These are phyloP conservation scores for Thermomucor indicae-seudaticae DNA, from an alignment of 371 early-diverging fungal genomes.

Conservation along the genomic window DNA sequence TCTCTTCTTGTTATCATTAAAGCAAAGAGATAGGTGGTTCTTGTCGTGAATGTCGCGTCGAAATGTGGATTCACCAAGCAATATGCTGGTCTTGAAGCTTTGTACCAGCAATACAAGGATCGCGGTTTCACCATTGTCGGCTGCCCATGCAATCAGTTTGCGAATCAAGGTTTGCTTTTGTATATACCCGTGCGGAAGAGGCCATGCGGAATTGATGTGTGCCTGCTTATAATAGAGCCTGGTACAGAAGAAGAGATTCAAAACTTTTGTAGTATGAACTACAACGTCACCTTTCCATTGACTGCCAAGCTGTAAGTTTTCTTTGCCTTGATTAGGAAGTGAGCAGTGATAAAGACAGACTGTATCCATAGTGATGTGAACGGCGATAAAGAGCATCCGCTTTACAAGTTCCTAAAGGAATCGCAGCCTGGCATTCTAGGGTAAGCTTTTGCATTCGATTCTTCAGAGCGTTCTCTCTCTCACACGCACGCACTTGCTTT, in stretches of 20 bases:
- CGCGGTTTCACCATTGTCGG: slow-evolving; percentile 72
- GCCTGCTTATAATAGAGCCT: slow-evolving; percentile 38
- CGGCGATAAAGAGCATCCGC: slow-evolving; percentile 67
- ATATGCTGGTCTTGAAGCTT: slow-evolving; percentile 75
- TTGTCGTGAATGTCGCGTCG: slow-evolving; percentile 94
- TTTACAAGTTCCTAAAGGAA: slow-evolving; percentile 73
- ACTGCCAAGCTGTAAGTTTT: slow-evolving; percentile 70
- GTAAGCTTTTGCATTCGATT: slow-evolving; percentile 14
- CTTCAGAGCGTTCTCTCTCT: background rate
- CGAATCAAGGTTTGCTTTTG: slow-evolving; percentile 61
- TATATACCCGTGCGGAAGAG: background rate
- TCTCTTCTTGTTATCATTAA: background rate
- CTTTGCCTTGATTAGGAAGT: background rate
- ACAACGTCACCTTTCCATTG: slow-evolving; percentile 76
- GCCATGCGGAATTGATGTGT: too few species aligned
- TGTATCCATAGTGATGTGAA: slow-evolving; percentile 64
- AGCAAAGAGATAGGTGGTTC: slow-evolving; percentile 55
- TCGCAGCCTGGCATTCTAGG: slow-evolving; percentile 60
- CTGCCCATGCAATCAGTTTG: slow-evolving; percentile 92
- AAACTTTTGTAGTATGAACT: slow-evolving; percentile 62
- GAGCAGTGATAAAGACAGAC: slow-evolving; percentile 1
- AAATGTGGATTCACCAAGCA: slow-evolving; percentile 93
- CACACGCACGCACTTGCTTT: background rate
- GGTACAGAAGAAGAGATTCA: slow-evolving; percentile 59
- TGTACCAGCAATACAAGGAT: slow-evolving; percentile 80